Base-by-base conservation (phyloP, 2,329 filamentous ascomycete genomes). In the Diaporthe helianthi region DNA sequence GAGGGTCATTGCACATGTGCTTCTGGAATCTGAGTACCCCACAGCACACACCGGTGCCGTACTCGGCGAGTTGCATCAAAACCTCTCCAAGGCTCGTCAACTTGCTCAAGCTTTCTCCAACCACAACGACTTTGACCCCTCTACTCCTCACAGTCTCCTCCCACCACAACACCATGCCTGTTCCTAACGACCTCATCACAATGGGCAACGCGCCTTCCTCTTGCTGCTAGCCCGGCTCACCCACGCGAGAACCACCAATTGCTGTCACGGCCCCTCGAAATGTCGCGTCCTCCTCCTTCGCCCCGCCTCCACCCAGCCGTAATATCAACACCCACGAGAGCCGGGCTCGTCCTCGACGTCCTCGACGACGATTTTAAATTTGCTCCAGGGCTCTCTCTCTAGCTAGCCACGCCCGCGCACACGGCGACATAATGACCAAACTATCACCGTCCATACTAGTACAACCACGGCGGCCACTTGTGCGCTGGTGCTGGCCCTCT, bases 221-320 rank as follows among this genome's bases (percentile, higher is more conserved):
- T 36, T 12, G 29, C 29, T 63, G 58, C 29, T 63, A 63, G 44
- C 58, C 15, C 7, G 26, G 33, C 29, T 36, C 58, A n/a, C 58
- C 19, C 58, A 36, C 29, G 5, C 29, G 29, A 36, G 31, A 44
- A 54, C 44, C 26, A 26, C 5, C n/a, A 33, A 13, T 8, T 47
- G 41, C 24, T 36, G 36, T 54, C 19, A 38, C 53, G 31, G 38
- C 33, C 51, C 44, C 68, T 69, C 53, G 65, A 66, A 36, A 70
- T 70, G 69, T 68, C 69, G 55, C 26, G 36, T 70, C 65, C 51
- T 51, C 65, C 67, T 53, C 46, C 58, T 53, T 33, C 41, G 26
- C 17, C 4, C 29, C 33, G 53, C 53, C 47, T 52, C 26, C 47
- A 55, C 58, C 49, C 58, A 54, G 47, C 41, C 52, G 5, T 58